Evolutionary conservation across 176 grass and related monocot species (phyloP), one percentile per base, ranked within the genome.

Genomic region (Avena eriantha): DNA sequence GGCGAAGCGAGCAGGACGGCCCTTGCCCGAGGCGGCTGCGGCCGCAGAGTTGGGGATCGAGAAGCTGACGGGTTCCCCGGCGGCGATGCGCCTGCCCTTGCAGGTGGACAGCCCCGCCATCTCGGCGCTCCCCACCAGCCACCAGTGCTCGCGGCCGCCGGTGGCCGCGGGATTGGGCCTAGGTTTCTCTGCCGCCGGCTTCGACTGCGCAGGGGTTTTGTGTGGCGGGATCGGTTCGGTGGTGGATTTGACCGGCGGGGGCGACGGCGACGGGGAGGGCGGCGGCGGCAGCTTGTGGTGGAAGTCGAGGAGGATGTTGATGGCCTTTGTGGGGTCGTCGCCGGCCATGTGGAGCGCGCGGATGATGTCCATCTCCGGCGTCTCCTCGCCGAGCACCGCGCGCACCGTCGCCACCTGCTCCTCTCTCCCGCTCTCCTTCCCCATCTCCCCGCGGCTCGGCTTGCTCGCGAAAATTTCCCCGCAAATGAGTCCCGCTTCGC

Each of bases 251-350:
- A 49, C 57, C 47, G 80, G 29, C 29, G 80, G 18, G 4, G 88
- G 73, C 8, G 80, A 55, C 0, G 34, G 78, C 5, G 53, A 68
- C 6, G 29, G 49, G 10, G 55, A 45, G 4, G 74, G 7, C 1
- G 80, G 47, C 1, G 17, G 3, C 13, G 67, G 41, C 45, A 81
- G 60, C 59, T 23, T 63, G 18, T 77, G 63, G 67, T 84, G 36
- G 79, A 82, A 91, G 79, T 98, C 93, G 78, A 96, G 91, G 88
- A 98, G 86, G 78, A 98, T 94, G 86, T 98, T 98, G 85, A 98
- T 98, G 85, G 96, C 94, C 60, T 92, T 91, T 65, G 93, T 85
- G 58, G 88, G 89, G 79, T 98, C 93, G 86, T 91, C 82, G 65
- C 91, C 88, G 79, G 93, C 90, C 93, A 96, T 82, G 85, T 96